Conservation (phyloP, 2,329 filamentous ascomycete genomes). For the Pseudocercospora macadamiae region DNA sequence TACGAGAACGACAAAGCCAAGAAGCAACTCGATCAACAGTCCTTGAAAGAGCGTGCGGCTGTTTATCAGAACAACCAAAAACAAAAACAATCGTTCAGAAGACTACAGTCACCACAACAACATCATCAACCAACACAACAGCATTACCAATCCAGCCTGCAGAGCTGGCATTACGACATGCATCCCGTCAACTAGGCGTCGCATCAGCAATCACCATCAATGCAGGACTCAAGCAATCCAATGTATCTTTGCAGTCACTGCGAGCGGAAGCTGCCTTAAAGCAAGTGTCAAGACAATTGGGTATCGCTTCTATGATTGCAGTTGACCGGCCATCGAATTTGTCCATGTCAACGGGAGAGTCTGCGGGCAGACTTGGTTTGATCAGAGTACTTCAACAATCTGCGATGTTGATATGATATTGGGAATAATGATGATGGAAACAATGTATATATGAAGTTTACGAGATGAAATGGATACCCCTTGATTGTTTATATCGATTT, state of each 20-base stretch:
- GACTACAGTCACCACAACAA: not conserved
- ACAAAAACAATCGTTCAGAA: not conserved
- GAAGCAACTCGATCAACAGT: not conserved
- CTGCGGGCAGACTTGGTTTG: too few relatives aligned
- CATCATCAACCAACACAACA: not conserved
- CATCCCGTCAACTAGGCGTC: not conserved
- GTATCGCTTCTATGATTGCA: not conserved
- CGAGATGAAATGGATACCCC: too few relatives aligned
- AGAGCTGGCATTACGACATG: not conserved
- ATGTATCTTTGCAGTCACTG: not conserved
- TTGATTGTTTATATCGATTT: too few relatives aligned
- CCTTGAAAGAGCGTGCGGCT: not conserved
- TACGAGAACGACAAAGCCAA: conserved; percentile 1
- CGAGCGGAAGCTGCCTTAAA: not conserved
- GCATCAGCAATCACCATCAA: not conserved
- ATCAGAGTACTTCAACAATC: too few relatives aligned
- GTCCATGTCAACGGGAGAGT: too few relatives aligned
- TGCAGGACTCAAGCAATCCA: not conserved
- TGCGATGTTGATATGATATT: too few relatives aligned
- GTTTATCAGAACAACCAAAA: not conserved
- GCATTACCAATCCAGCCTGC: not conserved
- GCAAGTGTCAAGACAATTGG: not conserved
- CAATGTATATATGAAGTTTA: not conserved
- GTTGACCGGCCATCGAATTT: not conserved
- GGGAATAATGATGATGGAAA: not conserved